Evolutionary conservation across 805 yeast species (phyloP).

Genomic region (Allodekkera sacchari): DNA sequence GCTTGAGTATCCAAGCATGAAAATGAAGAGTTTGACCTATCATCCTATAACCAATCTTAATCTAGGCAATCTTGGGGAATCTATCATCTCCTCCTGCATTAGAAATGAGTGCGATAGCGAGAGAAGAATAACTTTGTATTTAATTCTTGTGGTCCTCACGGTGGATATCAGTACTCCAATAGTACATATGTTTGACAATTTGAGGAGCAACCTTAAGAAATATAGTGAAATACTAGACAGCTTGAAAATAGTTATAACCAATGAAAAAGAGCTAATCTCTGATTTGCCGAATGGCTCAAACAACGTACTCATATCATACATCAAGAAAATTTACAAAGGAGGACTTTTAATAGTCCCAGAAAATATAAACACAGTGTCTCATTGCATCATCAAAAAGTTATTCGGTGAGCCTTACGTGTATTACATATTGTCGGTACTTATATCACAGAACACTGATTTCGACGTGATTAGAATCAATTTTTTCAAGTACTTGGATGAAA

Average conservation of each 20-base stretch:
- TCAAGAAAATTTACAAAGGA: slow-evolving; percentile 11
- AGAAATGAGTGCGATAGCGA: slow-evolving; percentile 12
- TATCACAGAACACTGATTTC: slow-evolving; percentile 2
- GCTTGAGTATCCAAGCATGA: slow-evolving; percentile 20
- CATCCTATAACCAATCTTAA: slow-evolving; percentile 12
- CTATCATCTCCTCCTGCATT: slow-evolving; percentile 14
- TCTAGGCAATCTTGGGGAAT: slow-evolving; percentile 19
- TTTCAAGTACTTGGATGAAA: background rate
- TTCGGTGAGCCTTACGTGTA: slow-evolving; percentile 14
- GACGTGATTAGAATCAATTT: background rate
- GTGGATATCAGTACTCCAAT: slow-evolving; percentile 25
- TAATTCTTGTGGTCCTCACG: slow-evolving; percentile 21
- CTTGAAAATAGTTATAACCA: slow-evolving; percentile 4
- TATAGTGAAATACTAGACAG: slow-evolving; percentile 5
- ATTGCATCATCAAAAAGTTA: slow-evolving; percentile 10
- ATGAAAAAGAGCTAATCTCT: background rate
- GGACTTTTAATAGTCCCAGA: slow-evolving; percentile 18
- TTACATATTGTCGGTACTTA: slow-evolving; percentile 16
- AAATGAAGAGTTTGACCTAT: slow-evolving; percentile 11
- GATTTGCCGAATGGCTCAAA: background rate
- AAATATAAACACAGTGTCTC: slow-evolving; percentile 17
- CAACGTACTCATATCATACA: slow-evolving; percentile 8
- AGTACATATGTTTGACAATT: slow-evolving; percentile 13
- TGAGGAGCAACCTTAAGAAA: slow-evolving; percentile 10
- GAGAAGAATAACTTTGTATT: slow-evolving; percentile 15